Evolutionary conservation across 345 rosid species (phyloP).

Genomic region (Firmiana major): DNA sequence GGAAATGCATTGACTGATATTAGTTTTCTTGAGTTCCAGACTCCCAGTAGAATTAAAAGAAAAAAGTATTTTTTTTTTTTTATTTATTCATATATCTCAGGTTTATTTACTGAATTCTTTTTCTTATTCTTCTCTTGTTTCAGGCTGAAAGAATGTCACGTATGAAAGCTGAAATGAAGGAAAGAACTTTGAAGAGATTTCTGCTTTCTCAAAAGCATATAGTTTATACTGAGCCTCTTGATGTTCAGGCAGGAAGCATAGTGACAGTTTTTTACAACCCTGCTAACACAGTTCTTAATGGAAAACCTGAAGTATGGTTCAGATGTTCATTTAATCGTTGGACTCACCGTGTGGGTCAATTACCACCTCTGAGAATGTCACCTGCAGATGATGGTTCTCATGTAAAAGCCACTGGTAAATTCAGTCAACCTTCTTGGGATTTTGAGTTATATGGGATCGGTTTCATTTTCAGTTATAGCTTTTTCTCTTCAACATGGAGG

Average conservation of each 20-base stretch:
- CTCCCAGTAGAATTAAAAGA: not conserved
- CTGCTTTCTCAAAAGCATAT: conserved; percentile 76
- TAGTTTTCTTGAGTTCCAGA: conserved; percentile 1
- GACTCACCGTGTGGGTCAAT: conserved; percentile 71
- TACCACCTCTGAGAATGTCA: conserved; percentile 82
- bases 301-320: conserved; percentile 86
- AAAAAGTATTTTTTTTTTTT: not conserved
- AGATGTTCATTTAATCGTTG: conserved; percentile 92
- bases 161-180: conserved; percentile 74
- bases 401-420: conserved; percentile 61
- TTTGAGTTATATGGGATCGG: conserved; percentile 3
- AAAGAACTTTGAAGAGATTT: conserved; percentile 66
- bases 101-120: not conserved
- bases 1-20: not conserved
- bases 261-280: conserved; percentile 79
- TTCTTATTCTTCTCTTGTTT: conserved; percentile 19
- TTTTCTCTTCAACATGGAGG: not conserved
- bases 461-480: not conserved
- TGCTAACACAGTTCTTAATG: conserved; percentile 71
- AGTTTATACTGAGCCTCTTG: conserved; percentile 83
- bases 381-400: conserved; percentile 50
- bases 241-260: conserved; percentile 67
- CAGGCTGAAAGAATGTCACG: conserved; percentile 65
- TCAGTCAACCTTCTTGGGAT: conserved; percentile 3
- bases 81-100: not conserved